Evolutionary conservation across 495 filamentous ascomycete species (phyloP), one percentile per base, ranked within the genome.

Genomic region (Xylaria flabelliformis): DNA sequence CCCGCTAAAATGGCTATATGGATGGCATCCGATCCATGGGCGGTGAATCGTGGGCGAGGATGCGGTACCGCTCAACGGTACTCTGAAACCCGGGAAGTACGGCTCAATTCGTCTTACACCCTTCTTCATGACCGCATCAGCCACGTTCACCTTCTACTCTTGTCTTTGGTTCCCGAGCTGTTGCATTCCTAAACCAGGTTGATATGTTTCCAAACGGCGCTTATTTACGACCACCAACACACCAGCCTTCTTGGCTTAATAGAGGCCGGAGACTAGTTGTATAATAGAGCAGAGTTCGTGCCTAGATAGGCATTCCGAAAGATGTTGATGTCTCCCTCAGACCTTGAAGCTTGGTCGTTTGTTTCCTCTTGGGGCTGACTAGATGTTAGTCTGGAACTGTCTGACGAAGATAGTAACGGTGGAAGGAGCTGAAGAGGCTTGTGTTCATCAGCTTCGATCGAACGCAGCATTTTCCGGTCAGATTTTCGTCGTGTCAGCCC

Each of bases 91-190:
- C 48, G 65, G 65, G 29, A 36, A 42, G 12, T 10, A 7, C 50
- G n/a, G 65, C 65, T 67, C 1, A 51, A 56, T 56, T 67, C 36
- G 36, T 42, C 41, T 56, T 10, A 42, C 32, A 32, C 29, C 32
- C 17, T 56, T 41, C 67, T 62, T 61, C 56, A 55, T 62, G 53
- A 69, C 67, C 55, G 61, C 24, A 24, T 26, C 26, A 4, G 24
- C 17, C 34, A 36, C 9, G 4, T 19, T 34, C 56, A 69, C 55
- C 55, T 61, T 69, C 53, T 69, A 69, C 55, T 69, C 67, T 69
- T 19, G 67, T 69, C 53, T 19, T 62, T 32, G n/a, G 41, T 48
- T 24, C 41, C 41, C 65, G 46, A 55, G 8, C 29, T 67, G 46
- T 19, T 24, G 61, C 39, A 44, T 67, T 32, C 65, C n/a, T 42